Percentiles rank a stretch among this genome's conserved stretches.
These are phyloP conservation scores for Eucalyptus marginata DNA, from an alignment of 345 rosid species.

Conservation along the genomic window DNA sequence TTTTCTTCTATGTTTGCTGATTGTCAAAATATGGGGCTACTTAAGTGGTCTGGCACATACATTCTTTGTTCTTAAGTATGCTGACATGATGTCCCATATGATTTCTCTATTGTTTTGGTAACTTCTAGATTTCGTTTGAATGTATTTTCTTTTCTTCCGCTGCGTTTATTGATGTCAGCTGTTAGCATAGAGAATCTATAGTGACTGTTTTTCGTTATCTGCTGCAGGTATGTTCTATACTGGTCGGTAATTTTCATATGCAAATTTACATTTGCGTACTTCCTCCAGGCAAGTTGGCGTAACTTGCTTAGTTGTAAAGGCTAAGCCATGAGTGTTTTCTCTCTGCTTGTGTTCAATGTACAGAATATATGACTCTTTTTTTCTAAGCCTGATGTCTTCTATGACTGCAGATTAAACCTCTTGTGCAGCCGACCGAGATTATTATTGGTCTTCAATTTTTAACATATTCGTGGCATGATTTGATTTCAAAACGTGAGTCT, in stretches of 20 bases:
- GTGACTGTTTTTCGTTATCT: not conserved
- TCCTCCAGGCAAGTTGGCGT: slow-evolving; percentile 75
- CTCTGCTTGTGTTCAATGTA: not conserved
- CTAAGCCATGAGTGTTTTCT: not conserved
- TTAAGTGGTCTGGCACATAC: not conserved
- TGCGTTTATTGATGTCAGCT: not conserved
- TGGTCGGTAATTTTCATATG: slow-evolving; percentile 82
- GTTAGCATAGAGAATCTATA: not conserved
- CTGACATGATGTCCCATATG: not conserved
- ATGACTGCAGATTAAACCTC: slow-evolving; percentile 74
- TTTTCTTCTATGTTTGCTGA: not conserved
- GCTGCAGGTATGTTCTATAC: slow-evolving; percentile 79
- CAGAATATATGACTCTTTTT: not conserved
- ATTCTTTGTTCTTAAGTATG: not conserved
- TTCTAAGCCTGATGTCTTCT: not conserved
- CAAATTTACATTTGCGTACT: slow-evolving; percentile 91
- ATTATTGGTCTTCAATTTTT: slow-evolving; percentile 32
- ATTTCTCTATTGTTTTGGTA: not conserved
- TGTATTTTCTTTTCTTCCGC: not conserved
- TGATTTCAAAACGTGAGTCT: slow-evolving; percentile 73
- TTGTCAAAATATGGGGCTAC: not conserved
- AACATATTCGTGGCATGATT: slow-evolving; percentile 90
- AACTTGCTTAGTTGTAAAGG: not conserved
- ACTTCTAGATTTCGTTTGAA: not conserved
- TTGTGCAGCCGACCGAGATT: slow-evolving; percentile 53